Evolutionary conservation across 768 basidiomycete species (phyloP).

Genomic region (Boletus eberwhitei): DNA sequence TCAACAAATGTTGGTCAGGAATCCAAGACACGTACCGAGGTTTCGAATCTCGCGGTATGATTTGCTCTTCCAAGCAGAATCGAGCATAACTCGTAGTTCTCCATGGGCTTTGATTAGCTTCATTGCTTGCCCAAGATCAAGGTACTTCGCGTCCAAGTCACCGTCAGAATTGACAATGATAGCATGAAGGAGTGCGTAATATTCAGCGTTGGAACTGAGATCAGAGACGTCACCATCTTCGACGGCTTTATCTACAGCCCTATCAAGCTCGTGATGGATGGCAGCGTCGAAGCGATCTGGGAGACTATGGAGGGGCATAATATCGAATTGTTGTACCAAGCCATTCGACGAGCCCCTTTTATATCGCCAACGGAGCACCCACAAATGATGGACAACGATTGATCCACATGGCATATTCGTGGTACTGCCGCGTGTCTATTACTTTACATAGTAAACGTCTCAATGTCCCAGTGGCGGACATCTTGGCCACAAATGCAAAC

Average conservation of each 20-base stretch:
- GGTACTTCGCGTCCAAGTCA: neutral
- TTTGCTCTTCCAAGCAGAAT: neutral
- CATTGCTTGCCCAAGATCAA: accelerated
- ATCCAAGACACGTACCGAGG: neutral
- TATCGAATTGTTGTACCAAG: neutral
- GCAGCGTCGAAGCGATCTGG: neutral
- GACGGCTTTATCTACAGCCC: no score
- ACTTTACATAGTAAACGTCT: no score
- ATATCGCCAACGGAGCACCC: no score
- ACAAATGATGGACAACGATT: no score
- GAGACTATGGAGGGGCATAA: neutral
- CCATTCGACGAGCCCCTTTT: neutral
- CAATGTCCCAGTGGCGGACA: no score
- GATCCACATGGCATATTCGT: no score
- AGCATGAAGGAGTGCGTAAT: neutral
- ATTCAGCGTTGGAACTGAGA: neutral
- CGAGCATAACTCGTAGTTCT: neutral
- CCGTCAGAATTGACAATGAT: neutral
- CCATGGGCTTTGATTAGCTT: neutral
- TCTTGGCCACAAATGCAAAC: no score
- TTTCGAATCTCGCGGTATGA: slow-evolving; percentile 5
- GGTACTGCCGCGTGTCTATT: no score
- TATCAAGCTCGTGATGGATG: neutral
- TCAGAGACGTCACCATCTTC: neutral
- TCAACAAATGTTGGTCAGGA: no score